A percentile compares a stretch with the other conserved stretches of the same genome.
Conservation (phyloP, 495 filamentous ascomycete genomes). For the Rostrohypoxylon terebratum region DNA sequence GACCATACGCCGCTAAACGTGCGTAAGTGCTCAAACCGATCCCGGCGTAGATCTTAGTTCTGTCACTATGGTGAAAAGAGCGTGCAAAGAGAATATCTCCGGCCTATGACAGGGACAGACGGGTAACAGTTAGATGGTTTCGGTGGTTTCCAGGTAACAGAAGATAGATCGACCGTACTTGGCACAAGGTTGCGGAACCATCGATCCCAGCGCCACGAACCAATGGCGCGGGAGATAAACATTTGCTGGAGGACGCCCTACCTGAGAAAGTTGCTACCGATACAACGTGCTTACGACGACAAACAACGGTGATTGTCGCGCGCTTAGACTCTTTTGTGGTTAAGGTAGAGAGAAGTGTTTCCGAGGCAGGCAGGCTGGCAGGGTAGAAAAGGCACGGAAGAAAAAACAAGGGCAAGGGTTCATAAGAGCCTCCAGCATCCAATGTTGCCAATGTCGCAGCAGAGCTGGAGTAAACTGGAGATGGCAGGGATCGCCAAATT, state of each 20-base stretch:
- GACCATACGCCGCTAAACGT: constrained; percentile 1
- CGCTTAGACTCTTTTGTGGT: constrained; percentile 34
- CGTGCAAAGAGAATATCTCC: constrained; percentile 8
- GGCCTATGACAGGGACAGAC: constrained; percentile 6
- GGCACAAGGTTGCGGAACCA: background rate
- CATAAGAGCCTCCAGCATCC: constrained; percentile 39
- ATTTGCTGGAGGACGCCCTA: constrained; percentile 1
- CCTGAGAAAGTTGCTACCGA: constrained; percentile 5
- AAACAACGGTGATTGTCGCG: background rate
- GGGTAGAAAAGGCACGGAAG: background rate
- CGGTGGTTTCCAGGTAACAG: background rate
- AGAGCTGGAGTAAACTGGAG: constrained; percentile 21
- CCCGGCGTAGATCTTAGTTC: constrained; percentile 34
- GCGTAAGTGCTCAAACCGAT: constrained; percentile 32
- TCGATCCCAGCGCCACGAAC: background rate
- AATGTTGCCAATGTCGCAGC: constrained; percentile 11
- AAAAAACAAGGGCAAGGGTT: constrained; percentile 1
- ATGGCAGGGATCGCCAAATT: constrained; percentile 25
- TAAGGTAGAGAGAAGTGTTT: constrained; percentile 28
- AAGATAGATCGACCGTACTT: background rate
- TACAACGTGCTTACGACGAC: constrained; percentile 35
- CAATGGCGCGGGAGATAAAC: constrained; percentile 5
- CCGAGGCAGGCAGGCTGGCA: no score
- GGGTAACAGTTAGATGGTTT: background rate
- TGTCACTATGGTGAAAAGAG: constrained; percentile 22